Conservation (phyloP, 768 basidiomycete species). For the Panaeolus cyanescens region DNA sequence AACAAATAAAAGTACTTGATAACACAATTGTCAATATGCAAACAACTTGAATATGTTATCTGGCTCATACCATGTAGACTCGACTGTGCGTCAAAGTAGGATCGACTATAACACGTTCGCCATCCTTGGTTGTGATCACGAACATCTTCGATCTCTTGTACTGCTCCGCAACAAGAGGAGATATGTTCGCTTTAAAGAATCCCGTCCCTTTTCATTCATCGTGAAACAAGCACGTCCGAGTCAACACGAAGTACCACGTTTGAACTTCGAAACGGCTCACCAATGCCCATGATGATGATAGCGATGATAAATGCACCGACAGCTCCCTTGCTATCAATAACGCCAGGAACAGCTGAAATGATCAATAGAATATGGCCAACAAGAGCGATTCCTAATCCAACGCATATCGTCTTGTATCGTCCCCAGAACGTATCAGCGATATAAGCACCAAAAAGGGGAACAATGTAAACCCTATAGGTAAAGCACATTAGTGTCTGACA, state of each 20-base stretch:
- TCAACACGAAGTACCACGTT: no score
- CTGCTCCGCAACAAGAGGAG: slow-evolving; percentile 78
- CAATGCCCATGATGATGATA: slow-evolving; percentile 57
- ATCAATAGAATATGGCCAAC: slow-evolving; percentile 68
- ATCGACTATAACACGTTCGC: slow-evolving; percentile 78
- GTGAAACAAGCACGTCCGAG: no score
- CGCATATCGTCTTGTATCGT: slow-evolving; percentile 71
- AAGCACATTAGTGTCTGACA: background rate
- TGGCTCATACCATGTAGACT: slow-evolving; percentile 63
- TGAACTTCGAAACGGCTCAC: no score
- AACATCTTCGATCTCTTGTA: slow-evolving; percentile 57
- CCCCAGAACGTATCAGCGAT: slow-evolving; percentile 74
- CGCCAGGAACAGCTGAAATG: slow-evolving; percentile 62
- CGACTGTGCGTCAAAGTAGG: slow-evolving; percentile 64
- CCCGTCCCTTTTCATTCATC: no score
- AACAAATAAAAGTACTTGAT: slow-evolving; percentile 64
- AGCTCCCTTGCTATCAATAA: slow-evolving; percentile 55
- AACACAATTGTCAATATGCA: background rate
- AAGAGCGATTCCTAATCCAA: slow-evolving; percentile 58
- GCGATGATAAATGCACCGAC: slow-evolving; percentile 56
- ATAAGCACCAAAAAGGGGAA: slow-evolving; percentile 68
- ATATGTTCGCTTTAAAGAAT: slow-evolving; percentile 76
- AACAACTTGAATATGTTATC: background rate
- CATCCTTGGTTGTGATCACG: slow-evolving; percentile 46
- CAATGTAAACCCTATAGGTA: slow-evolving; percentile 54